Base-by-base conservation (phyloP, 2,329 filamentous ascomycete genomes). In the Fusarium sp. region DNA sequence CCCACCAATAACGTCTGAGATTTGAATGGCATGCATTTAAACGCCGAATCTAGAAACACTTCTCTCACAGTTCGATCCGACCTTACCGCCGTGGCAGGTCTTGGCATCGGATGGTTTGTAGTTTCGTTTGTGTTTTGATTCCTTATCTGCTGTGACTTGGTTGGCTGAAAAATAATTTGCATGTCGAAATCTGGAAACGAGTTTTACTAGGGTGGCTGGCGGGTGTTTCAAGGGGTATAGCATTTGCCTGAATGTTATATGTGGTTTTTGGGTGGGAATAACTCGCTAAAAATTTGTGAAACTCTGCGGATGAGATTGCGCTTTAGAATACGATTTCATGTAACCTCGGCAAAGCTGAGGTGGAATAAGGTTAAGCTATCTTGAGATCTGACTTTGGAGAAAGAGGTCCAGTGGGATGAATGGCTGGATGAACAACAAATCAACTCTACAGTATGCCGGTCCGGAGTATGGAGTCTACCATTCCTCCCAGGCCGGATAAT, bases 161-260 rank as follows among this genome's bases (percentile, higher is more conserved):
- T 44, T 56, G 53, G 53, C 5, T 56, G 39, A 6, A 56, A 56
- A 41, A 27, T 22, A 25, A 33, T 39, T 17, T 25, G 46, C 22
- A 22, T 11, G 42, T 47, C 12, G 31, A 29, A 35, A 25, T 29
- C 45, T 25, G 35, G 41, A 62, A 62, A 62, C 60, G 44, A 42
- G 55, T 46, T 58, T 63, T 49, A 54, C 54, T 15, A 59, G 54
- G 60, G 36, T 45, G 13, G 44, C 7, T 46, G 22, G 39, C 39
- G 13, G 53, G 45, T 36, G 61, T 63, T 63, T 63, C 54, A 63
- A 60, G 61, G 61, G 61, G 61, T 22, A 36, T 56, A 36, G 5
- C 17, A 35, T 39, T 47, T 35, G 17, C n/a, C 27, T 56, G 22
- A 17, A 25, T 56, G 18, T 35, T 27, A 11, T 45, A 3, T 35